phyloP scores from a whole-genome alignment of 495 filamentous ascomycete genomes.

The Aspergillus bertholletiae region DNA sequence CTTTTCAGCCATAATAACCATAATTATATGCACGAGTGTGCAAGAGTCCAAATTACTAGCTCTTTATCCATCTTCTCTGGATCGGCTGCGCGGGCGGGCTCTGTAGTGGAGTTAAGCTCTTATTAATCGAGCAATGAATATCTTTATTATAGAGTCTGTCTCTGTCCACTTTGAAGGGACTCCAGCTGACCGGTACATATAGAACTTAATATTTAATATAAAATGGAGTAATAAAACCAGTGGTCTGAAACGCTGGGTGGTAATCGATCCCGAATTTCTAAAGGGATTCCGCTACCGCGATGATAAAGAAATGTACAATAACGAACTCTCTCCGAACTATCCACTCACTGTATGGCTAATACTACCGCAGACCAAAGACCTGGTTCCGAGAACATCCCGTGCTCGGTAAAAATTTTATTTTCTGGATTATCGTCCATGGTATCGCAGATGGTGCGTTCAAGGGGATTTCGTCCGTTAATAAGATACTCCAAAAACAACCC shows the following conservation, averaged over 20 bases:
- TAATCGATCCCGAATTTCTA: conserved; percentile 17
- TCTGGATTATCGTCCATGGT: conserved; percentile 17
- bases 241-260: conserved; percentile 16
- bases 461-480: conserved; percentile 8
- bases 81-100: conserved; percentile 12
- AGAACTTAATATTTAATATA: conserved; percentile 18
- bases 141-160: conserved; percentile 19
- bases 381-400: conserved; percentile 18
- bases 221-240: conserved; percentile 3
- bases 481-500: conserved; percentile 15
- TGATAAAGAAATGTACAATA: conserved; percentile 5
- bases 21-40: conserved; percentile 20
- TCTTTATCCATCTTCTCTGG: conserved; percentile 17
- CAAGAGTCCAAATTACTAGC: conserved; percentile 11
- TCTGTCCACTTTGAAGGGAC: background rate
- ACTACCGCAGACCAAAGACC: conserved; percentile 8
- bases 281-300: conserved; percentile 16
- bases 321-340: background rate
- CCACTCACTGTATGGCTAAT: background rate
- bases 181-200: background rate
- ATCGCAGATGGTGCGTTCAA: no score
- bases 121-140: conserved; percentile 17
- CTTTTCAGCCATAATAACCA: conserved; percentile 17
- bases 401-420: conserved; percentile 19
- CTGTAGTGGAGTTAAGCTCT: conserved; percentile 17